Conservation (phyloP, 352 stramenopile genomes). For the Phytophthora crassamura region DNA sequence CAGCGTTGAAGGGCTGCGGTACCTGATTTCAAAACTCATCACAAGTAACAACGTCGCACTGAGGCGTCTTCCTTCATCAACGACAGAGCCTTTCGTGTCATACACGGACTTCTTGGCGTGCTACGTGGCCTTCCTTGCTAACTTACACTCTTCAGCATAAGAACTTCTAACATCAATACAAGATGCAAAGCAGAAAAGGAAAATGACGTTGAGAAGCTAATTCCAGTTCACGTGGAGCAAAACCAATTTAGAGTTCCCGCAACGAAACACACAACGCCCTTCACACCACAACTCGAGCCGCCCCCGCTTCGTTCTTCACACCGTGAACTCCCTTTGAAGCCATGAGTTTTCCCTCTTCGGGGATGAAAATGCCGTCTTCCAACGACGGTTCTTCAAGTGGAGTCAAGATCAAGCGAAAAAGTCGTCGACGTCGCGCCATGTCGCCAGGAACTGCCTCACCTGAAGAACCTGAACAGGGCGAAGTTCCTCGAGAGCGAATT, state of each 20-base stretch:
- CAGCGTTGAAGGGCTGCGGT: constrained; percentile 42
- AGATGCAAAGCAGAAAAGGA: too few species aligned
- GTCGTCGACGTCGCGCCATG: constrained; percentile 13
- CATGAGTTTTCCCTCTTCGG: constrained; percentile 31
- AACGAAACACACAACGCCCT: constrained; percentile 7
- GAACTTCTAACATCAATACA: not conserved
- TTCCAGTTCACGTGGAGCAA: not conserved
- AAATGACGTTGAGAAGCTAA: constrained; percentile 29
- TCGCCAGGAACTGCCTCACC: not conserved
- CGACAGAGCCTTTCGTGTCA: constrained; percentile 49
- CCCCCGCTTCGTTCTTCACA: not conserved
- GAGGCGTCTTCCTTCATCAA: constrained; percentile 29
- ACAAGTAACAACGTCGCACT: constrained; percentile 38
- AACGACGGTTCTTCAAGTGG: constrained; percentile 4
- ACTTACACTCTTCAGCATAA: constrained; percentile 28
- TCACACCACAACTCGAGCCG: constrained; percentile 14
- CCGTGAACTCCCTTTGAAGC: not conserved
- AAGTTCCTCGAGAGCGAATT: constrained; percentile 12
- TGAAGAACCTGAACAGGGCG: constrained; percentile 9
- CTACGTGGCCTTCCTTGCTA: constrained; percentile 58
- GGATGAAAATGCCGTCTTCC: constrained; percentile 2
- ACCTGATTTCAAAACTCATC: constrained; percentile 54
- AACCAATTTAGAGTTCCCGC: constrained; percentile 22
- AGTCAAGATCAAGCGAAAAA: constrained; percentile 36
- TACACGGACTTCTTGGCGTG: constrained; percentile 77